Base-by-base conservation (phyloP, 257 asterid species). In the Penstemon eatonii region DNA sequence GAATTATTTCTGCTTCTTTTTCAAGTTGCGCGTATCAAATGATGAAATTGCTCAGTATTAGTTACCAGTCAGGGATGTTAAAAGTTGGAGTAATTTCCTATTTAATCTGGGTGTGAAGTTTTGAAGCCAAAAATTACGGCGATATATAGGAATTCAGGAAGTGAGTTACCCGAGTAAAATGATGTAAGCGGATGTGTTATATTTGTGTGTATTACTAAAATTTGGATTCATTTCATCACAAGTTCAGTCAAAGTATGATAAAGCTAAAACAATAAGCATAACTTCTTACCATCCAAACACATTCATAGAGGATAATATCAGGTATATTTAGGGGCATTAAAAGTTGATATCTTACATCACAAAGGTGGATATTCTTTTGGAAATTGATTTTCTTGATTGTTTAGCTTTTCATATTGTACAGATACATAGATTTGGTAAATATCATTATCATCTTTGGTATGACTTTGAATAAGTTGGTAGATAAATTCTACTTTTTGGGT, bases 141-240 rank as follows among this genome's bases (percentile, higher is more conserved):
- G 18, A 55, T 3, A 7, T 61, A 41, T 15, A 54, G 4, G 65
- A 58, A 12, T 37, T 59, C 45, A 56, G 6, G 10, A 54, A 52
- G 49, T 50, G n/a, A 15, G 11, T 4, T 70, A 43, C 43, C 44
- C 13, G 38, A 19, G 53, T 25, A 59, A 41, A 15, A 11, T 40
- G 50, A 25, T 0, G 25, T 7, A 8, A 43, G 54, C 36, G 19
- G 58, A 7, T 40, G 50, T 18, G 15, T 10, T 36, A 8, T n/a
- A 10, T 63, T 45, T 56, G 49, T 46, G 63, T 13, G 19, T 44
- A n/a, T 71, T 49, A 19, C 44, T 60, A 49, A 54, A 25, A 10
- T 55, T 49, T 49, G 54, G 54, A 11, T 9, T 18, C 8, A 36
- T 60, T 18, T 38, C 3, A 6, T 44, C 5, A 37, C 45, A 71